phyloP scores from a whole-genome alignment of 2,329 filamentous ascomycete species.

The Lasiodiplodia theobromae region DNA sequence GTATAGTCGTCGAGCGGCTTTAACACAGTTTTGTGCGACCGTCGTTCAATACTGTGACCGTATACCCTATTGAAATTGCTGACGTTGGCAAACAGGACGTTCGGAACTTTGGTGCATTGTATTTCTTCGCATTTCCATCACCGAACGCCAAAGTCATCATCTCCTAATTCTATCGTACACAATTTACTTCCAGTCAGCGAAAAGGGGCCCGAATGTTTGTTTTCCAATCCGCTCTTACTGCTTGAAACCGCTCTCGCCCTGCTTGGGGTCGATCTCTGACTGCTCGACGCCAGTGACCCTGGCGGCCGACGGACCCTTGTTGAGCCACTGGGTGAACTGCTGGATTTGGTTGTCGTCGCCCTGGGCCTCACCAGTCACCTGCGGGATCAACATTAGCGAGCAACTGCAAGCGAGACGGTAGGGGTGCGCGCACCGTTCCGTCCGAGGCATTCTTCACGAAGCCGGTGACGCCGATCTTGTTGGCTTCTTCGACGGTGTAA shows the following conservation, averaged over 20 bases:
- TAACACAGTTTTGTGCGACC: too few species aligned
- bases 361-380: slow-evolving; percentile 93
- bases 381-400: slow-evolving; percentile 11
- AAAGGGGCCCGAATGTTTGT: neutral
- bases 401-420: slow-evolving; percentile 1
- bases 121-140: neutral
- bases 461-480: slow-evolving; percentile 53
- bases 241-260: slow-evolving; percentile 71
- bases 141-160: neutral
- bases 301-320: slow-evolving; percentile 75
- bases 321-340: slow-evolving; percentile 75
- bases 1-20: too few species aligned
- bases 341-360: slow-evolving; percentile 70
- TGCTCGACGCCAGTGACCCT: slow-evolving; percentile 77
- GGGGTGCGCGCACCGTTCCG: slow-evolving; percentile 46
- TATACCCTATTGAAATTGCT: too few species aligned
- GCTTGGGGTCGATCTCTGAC: slow-evolving; percentile 68
- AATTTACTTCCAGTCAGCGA: neutral
- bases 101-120: neutral
- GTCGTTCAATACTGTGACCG: too few species aligned
- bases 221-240: slow-evolving; percentile 17
- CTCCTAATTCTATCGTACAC: slow-evolving; percentile 21
- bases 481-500: slow-evolving; percentile 54
- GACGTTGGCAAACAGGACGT: too few species aligned
- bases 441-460: slow-evolving; percentile 56